A percentile compares a stretch with the other conserved stretches of the same genome.
phyloP scores from a whole-genome alignment of 2,329 filamentous ascomycete species.

The Neoarthrinium moseri region DNA sequence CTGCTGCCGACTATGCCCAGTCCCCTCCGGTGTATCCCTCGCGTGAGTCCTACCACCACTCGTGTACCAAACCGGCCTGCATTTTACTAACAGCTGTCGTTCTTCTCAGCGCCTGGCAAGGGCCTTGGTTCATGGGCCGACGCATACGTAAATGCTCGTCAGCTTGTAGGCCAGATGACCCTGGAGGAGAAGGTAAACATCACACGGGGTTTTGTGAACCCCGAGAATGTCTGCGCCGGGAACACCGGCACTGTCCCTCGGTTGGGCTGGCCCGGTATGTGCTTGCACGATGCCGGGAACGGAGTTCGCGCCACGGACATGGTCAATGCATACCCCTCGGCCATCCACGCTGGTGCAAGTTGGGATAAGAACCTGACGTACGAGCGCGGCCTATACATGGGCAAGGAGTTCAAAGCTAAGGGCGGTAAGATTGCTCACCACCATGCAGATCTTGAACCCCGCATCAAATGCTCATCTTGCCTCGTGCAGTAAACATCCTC shows the following conservation, averaged over 20 bases:
- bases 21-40: slow-evolving; percentile 27
- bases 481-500: slow-evolving; percentile 49
- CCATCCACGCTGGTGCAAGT: slow-evolving; percentile 44
- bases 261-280: slow-evolving; percentile 45
- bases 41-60: slow-evolving; percentile 20
- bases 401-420: slow-evolving; percentile 54
- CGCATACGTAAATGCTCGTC: slow-evolving; percentile 57
- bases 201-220: slow-evolving; percentile 35
- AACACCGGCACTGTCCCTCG: slow-evolving; percentile 45
- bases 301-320: slow-evolving; percentile 47
- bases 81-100: not conserved
- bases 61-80: not conserved
- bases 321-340: slow-evolving; percentile 47
- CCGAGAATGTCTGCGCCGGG: slow-evolving; percentile 51
- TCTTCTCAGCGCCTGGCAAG: slow-evolving; percentile 29
- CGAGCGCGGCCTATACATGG: slow-evolving; percentile 50
- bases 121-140: slow-evolving; percentile 47
- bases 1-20: slow-evolving; percentile 17
- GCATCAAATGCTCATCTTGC: not conserved
- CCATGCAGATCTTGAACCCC: no score
- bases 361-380: slow-evolving; percentile 57
- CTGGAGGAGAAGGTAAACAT: slow-evolving; percentile 62
- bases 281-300: slow-evolving; percentile 49
- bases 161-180: slow-evolving; percentile 60
- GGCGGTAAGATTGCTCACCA: slow-evolving; percentile 35